These are phyloP conservation scores for Leucocoprinus birnbaumii DNA, from an alignment of 768 basidiomycete species.

Conservation along the genomic window DNA sequence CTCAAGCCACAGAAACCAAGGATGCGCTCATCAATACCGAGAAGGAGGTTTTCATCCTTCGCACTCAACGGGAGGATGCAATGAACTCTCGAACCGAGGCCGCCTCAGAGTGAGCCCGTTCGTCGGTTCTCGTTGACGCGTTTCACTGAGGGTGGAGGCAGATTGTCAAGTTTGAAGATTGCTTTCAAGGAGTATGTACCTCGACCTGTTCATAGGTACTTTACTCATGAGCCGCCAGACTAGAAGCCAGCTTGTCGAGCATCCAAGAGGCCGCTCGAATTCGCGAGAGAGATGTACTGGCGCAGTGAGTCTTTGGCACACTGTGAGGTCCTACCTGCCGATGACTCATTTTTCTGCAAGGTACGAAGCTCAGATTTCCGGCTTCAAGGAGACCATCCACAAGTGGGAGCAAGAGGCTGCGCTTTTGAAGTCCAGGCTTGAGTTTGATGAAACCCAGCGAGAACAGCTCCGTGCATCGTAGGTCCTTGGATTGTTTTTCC, in stretches of 20 bases:
- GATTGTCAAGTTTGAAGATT: constrained; percentile 1
- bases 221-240: background rate
- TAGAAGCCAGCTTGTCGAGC: background rate
- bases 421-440: constrained; percentile 18
- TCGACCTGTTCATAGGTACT: background rate
- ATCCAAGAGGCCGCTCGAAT: background rate
- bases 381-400: constrained; percentile 22
- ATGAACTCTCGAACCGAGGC: constrained; percentile 3
- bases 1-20: background rate
- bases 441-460: constrained; percentile 12
- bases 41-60: constrained; percentile 3
- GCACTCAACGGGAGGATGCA: constrained; percentile 5
- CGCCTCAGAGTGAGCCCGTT: constrained; percentile 1
- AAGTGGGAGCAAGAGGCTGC: constrained; percentile 23
- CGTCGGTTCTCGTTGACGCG: too few relatives aligned
- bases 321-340: background rate
- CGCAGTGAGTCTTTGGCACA: background rate
- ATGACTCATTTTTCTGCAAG: constrained; percentile 3
- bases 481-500: background rate
- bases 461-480: constrained; percentile 9
- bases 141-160: too few relatives aligned
- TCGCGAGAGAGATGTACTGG: constrained; percentile 3
- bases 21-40: constrained; percentile 6
- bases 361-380: constrained; percentile 18
- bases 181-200: constrained; percentile 1